Percentiles rank a stretch among this genome's conserved stretches.
Conservation (phyloP, 1,139 yeast genomes). For the Zygoascus meyerae region DNA sequence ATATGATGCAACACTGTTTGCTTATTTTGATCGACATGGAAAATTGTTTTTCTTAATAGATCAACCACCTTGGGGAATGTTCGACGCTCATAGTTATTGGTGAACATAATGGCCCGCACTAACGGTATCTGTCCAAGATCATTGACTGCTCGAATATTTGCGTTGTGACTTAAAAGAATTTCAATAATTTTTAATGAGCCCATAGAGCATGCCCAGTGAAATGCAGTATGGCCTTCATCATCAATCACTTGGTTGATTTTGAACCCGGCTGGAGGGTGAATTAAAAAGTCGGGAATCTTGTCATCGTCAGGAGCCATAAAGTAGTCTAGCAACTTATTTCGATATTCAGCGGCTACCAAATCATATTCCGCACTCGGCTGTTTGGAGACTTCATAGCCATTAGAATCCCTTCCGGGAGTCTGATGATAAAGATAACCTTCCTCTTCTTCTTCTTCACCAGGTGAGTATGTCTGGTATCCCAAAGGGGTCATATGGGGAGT, state of each 20-base stretch:
- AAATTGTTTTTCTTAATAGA: slow-evolving; percentile 57
- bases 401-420: slow-evolving; percentile 1
- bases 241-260: slow-evolving; percentile 84
- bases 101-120: slow-evolving; percentile 76
- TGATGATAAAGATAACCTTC: slow-evolving; percentile 9
- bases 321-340: slow-evolving; percentile 43
- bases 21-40: slow-evolving; percentile 57
- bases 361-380: slow-evolving; percentile 1
- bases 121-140: slow-evolving; percentile 77
- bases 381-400: not conserved
- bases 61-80: slow-evolving; percentile 70
- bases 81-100: slow-evolving; percentile 75
- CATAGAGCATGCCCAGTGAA: slow-evolving; percentile 97
- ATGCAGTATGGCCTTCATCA: slow-evolving; percentile 92
- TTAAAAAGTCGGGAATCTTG: slow-evolving; percentile 66
- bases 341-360: slow-evolving; percentile 37
- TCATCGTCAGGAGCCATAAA: slow-evolving; percentile 69
- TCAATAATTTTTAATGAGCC: slow-evolving; percentile 73
- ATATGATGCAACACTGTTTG: slow-evolving; percentile 83
- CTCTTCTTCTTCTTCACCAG: slow-evolving; percentile 9
- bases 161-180: slow-evolving; percentile 62
- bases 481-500: not conserved
- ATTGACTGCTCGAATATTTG: slow-evolving; percentile 71
- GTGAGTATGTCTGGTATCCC: slow-evolving; percentile 1
- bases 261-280: slow-evolving; percentile 72